These are phyloP conservation scores for Mangifera indica DNA, from an alignment of 345 rosid species.

Conservation along the genomic window DNA sequence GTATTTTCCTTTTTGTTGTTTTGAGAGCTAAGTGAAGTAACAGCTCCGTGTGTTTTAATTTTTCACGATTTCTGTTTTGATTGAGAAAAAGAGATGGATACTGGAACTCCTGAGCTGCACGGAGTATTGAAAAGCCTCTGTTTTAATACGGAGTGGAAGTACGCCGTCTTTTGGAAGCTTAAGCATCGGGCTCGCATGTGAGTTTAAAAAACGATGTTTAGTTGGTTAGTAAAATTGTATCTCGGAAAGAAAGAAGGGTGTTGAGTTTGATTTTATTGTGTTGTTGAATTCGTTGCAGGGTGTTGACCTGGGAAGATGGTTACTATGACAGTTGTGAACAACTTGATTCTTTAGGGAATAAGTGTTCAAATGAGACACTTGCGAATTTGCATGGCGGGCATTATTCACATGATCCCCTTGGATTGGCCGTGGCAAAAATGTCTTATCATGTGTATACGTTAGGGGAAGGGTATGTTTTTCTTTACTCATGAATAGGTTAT, in stretches of 20 bases:
- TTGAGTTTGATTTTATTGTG: neutral
- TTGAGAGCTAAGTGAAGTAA: conserved; percentile 10
- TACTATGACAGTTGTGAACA: conserved; percentile 56
- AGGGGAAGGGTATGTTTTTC: conserved; percentile 78
- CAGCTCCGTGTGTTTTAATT: conserved; percentile 19
- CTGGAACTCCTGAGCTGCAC: conserved; percentile 39
- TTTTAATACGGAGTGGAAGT: conserved; percentile 71
- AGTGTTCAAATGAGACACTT: conserved; percentile 36
- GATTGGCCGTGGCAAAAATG: conserved; percentile 88
- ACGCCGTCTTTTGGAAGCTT: conserved; percentile 91
- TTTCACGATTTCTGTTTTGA: conserved; percentile 17
- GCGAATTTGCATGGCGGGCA: conserved; percentile 39
- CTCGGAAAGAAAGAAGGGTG: neutral
- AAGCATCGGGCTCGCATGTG: conserved; percentile 73
- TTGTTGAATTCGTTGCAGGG: conserved; percentile 42
- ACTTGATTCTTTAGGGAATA: conserved; percentile 38
- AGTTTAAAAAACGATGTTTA: conserved; percentile 23
- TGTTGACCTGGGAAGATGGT: conserved; percentile 88
- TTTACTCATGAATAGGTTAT: conserved; percentile 16
- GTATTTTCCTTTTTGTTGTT: conserved; percentile 14
- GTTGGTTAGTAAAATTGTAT: neutral
- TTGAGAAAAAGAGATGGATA: conserved; percentile 41
- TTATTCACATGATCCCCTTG: conserved; percentile 52
- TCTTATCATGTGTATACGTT: conserved; percentile 77
- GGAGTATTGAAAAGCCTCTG: conserved; percentile 69